Percentiles rank a stretch among this genome's conserved stretches.
Conservation (phyloP, 257 asterid genomes). For the Mentha longifolia region DNA sequence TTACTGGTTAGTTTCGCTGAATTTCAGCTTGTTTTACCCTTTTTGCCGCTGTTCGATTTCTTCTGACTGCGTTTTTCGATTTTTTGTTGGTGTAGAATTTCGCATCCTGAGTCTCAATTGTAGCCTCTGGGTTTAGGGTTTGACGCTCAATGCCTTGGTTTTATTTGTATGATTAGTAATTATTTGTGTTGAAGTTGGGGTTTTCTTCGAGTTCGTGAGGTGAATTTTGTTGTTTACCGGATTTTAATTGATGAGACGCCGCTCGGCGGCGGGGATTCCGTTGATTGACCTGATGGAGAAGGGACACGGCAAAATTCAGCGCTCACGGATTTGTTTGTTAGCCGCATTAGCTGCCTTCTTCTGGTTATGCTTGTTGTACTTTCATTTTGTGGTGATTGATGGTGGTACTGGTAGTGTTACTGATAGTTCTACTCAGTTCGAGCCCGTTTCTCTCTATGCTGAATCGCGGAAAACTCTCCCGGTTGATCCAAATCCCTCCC, state of each 20-base stretch:
- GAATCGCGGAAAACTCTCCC: conserved; percentile 25
- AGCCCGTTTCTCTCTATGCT: conserved; percentile 34
- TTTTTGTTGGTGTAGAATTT: conserved; percentile 13
- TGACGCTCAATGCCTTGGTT: conserved; percentile 12
- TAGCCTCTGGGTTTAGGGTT: conserved; percentile 29
- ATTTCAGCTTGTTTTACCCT: not conserved
- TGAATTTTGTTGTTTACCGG: conserved; percentile 20
- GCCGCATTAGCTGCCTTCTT: conserved; percentile 58
- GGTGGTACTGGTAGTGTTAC: conserved; percentile 32
- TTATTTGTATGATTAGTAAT: not conserved
- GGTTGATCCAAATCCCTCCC: conserved; percentile 23
- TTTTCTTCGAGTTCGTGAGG: conserved; percentile 24
- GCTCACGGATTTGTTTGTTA: conserved; percentile 59
- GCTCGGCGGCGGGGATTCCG: conserved; percentile 40
- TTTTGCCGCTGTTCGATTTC: conserved; percentile 4
- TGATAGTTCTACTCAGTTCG: conserved; percentile 38
- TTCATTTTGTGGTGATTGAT: conserved; percentile 58
- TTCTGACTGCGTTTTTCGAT: not conserved
- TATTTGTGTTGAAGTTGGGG: conserved; percentile 23
- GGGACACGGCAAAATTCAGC: conserved; percentile 55
- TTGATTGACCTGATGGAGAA: conserved; percentile 60
- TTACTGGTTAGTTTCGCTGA: conserved; percentile 27
- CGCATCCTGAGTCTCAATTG: conserved; percentile 16
- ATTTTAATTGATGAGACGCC: conserved; percentile 66
- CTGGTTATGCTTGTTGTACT: conserved; percentile 64